Evolutionary conservation across 1,284 basidiomycete genomes (phyloP).

Genomic region (Malassezia dermatis): DNA sequence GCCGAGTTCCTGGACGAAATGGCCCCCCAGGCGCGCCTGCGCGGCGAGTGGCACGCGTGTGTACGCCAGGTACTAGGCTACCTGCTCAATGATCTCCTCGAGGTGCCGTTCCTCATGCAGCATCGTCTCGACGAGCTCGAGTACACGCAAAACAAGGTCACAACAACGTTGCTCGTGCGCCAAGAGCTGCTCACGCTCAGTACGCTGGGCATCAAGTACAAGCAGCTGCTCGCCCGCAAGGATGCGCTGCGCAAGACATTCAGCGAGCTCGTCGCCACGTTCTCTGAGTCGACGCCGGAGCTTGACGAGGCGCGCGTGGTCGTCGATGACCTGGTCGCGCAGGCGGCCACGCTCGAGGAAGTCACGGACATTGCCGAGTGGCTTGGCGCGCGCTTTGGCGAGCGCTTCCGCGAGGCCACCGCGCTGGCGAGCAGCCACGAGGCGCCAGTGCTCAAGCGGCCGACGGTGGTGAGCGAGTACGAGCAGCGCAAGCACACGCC

Average conservation of each 20-base stretch:
- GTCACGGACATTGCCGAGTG: conserved; percentile 86
- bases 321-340: conserved; percentile 43
- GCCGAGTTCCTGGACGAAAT: conserved; percentile 57
- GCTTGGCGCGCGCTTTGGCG: conserved; percentile 67
- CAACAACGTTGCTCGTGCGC: conserved; percentile 32
- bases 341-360: conserved; percentile 61
- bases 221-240: conserved; percentile 35
- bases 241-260: conserved; percentile 37
- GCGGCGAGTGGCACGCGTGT: conserved; percentile 63
- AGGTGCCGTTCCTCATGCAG: conserved; percentile 88
- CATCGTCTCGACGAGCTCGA: conserved; percentile 84
- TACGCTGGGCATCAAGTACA: conserved; percentile 52
- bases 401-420: conserved; percentile 44
- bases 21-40: conserved; percentile 57
- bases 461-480: conserved; percentile 74
- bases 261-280: conserved; percentile 57
- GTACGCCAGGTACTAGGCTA: conserved; percentile 70
- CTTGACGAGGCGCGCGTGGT: conserved; percentile 4
- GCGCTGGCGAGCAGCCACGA: conserved; percentile 17
- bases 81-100: conserved; percentile 74
- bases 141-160: conserved; percentile 52
- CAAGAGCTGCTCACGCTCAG: conserved; percentile 56
- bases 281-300: conserved; percentile 52
- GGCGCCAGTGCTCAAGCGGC: conserved; percentile 58
- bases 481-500: conserved; percentile 72